Evolutionary conservation across 2,329 filamentous ascomycete genomes (phyloP).

Genomic region (Pseudocercospora crystallina): DNA sequence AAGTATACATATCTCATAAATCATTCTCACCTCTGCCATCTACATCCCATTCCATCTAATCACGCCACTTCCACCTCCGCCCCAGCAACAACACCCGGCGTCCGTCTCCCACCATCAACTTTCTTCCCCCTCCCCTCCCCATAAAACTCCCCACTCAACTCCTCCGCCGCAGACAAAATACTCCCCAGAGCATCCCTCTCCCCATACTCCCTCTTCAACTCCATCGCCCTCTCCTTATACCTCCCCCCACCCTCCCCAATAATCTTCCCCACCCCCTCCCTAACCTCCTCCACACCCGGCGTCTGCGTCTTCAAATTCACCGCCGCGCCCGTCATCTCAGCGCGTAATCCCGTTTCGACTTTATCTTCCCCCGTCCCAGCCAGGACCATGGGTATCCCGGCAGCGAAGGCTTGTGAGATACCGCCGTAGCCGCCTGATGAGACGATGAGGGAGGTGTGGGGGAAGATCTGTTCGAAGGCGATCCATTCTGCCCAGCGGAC

Average conservation of each 20-base stretch:
- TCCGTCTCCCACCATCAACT: background rate
- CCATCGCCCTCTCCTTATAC: constrained; percentile 24
- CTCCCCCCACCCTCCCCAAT: constrained; percentile 13
- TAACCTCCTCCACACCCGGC: constrained; percentile 26
- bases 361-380: constrained; percentile 43
- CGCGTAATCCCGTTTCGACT: constrained; percentile 44
- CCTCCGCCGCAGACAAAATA: constrained; percentile 11
- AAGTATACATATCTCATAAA: no score
- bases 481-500: constrained; percentile 49
- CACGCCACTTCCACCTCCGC: no score
- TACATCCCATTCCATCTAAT: no score
- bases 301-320: constrained; percentile 44
- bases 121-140: background rate
- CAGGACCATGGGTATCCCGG: constrained; percentile 51
- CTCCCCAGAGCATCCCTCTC: constrained; percentile 25
- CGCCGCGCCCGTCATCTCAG: constrained; percentile 47
- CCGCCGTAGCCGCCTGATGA: constrained; percentile 51
- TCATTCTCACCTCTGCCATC: no score
- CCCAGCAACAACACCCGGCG: background rate
- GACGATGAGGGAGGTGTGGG: constrained; percentile 45
- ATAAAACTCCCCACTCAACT: constrained; percentile 7
- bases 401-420: constrained; percentile 47
- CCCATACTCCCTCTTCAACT: constrained; percentile 25
- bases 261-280: constrained; percentile 17
- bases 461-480: constrained; percentile 50